Base-by-base conservation (phyloP, 106 monocot genomes). In the Apostasia ramifera region DNA sequence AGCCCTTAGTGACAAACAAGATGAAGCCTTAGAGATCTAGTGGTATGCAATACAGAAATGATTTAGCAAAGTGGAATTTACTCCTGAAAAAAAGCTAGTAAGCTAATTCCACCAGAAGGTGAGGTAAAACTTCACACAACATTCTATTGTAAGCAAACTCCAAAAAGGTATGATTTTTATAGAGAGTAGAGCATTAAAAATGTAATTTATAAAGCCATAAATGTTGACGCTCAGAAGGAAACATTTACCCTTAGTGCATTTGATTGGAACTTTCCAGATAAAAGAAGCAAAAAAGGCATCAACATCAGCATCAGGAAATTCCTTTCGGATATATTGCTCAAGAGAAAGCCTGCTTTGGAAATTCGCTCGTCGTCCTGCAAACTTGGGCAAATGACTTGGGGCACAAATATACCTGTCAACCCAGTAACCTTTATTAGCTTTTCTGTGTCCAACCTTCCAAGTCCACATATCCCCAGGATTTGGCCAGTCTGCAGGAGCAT, bases 401-500 rank as follows among this genome's bases (percentile, higher is more conserved):
- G 83, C 85, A 70, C 40, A 76, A 58, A 85, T 56, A 46, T 51
- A 77, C 79, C 83, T 83, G 76, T 94, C 94, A 57, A 58, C 6
- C 80, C 77, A 85, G 72, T 83, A 70, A 40, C 91, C 91, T 66
- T 71, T 13, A 56, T 2, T 14, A 56, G 75, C 12, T 45, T 42
- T 47, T 74, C 94, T 83, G 40, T 47, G 75, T 8, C 94, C 91
- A 41, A 94, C 94, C 66, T 70, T 85, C 94, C 94, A 94, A 47
- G 67, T 65, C 94, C 94, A 94, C 44, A 57, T 65, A 79, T 94
- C 94, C 55, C 91, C 94, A 55, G 74, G 74, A 64, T n/a, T 7
- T 2, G 94, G 94, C 88, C 85, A 91, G 64, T 81, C 70, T 78
- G 85, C 88, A 67, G 94, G 94, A 61, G 94, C 94, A 71, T 86